Evolutionary conservation across 2,329 filamentous ascomycete genomes (phyloP), one percentile per base, ranked within the genome.

Genomic region (Fusarium sp.): DNA sequence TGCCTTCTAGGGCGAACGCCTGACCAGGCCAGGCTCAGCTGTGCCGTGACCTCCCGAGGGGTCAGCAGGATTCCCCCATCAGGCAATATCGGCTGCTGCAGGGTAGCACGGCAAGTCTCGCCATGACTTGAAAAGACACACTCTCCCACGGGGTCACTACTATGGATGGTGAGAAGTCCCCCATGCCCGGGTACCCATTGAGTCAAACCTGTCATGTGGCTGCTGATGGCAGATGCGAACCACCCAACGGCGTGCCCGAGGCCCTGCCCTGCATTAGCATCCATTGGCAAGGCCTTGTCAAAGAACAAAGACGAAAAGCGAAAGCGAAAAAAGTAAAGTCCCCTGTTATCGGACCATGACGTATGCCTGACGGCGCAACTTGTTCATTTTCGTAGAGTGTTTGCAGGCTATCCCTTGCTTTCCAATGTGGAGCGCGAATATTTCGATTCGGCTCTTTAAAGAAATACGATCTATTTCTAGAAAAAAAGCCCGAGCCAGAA

Each of bases 41-140:
- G 72, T 71, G 69, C 67, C 76, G 76, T 78, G 76, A 78, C 76
- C 69, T 72, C 65, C 24, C 27, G 50, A 41, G 68, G 68, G 76
- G 76, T 78, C 76, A 78, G 76, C 76, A 73, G 76, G 73, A 67
- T 68, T 57, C 71, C 64, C 70, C 70, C 73, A 73, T 66, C 43
- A 65, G 67, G 59, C 45, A 43, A 45, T 24, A 10, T 50, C 20
- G 57, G 62, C 60, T 56, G 18, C 56, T 65, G 56, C 62, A 72
- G 43, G 62, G 41, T n/a, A 72, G 60, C 60, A 67, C 50, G 69
- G 66, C 39, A 70, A 70, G 65, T 73, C 65, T 71, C 60, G 18
- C 60, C 52, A 65, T 67, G 66, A 71, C 73, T 63, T 68, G 20
- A 39, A n/a, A n/a, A 68, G 48, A 45, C 65, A 75, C 66, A 22